Base-by-base conservation (phyloP, 2,329 filamentous ascomycete genomes). In the Scedosporium aurantiacum region DNA sequence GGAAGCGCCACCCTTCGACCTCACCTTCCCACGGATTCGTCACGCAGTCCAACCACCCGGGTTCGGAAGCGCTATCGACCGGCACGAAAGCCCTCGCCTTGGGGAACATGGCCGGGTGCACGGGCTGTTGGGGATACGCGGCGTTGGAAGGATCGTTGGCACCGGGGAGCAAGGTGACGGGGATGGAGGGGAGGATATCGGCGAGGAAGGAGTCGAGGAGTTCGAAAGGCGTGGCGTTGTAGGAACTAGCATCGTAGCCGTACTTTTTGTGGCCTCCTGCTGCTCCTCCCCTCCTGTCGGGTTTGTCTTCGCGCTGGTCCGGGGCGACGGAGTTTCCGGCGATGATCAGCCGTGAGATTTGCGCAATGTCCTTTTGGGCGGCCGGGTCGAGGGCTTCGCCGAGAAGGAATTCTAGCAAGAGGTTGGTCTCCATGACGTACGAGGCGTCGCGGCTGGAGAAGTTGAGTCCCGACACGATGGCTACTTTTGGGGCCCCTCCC, bases 11-110 rank as follows among this genome's bases (percentile, higher is more conserved):
- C 1, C 94, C 95, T 61, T 96, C 91, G 0, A 99, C 75, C 70
- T 96, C 90, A 23, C 86, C 91, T 68, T 95, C 89, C 86, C 89
- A 96, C 0, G 94, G 94, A 69, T 99, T 99, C 4, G 94, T 97
- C 56, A 92, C 89, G 5, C 83, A 81, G 72, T 97, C 90, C 60
- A 99, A 85, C 87, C 91, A 96, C 21, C 88, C 85, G 0, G 82
- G 75, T 57, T 83, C 77, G 1, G 47, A 18, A 21, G 69, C 66
- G 0, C 79, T 79, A 14, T 75, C 73, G 10, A 79, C 75, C 10
- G 32, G 32, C 40, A 81, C 81, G 70, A 90, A 99, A 6, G 82
- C 76, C 64, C 91, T 82, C 18, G 90, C 79, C 7, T 82, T 80
- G 0, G 91, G 89, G 67, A 99, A 94, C 83, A 99, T 91, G 63